phyloP scores from a whole-genome alignment of 208 protist species.

The Acanthamoeba castellanii region DNA sequence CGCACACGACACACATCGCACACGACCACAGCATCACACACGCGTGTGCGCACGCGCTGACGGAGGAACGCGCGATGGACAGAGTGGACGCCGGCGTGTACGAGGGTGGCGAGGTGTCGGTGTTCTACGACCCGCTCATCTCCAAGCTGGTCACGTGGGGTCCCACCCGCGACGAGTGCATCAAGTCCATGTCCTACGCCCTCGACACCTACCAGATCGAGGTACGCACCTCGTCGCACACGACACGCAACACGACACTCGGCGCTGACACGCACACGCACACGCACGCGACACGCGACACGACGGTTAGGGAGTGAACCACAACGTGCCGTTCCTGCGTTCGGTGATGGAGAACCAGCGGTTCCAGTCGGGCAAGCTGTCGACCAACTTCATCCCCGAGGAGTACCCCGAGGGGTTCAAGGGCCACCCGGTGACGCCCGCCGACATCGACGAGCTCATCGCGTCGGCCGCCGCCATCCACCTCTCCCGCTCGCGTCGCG shows the following conservation, averaged over 20 bases:
- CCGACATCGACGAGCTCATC: conserved; percentile 9
- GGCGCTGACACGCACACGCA: background rate
- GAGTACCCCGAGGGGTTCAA: conserved; percentile 88
- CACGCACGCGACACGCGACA: too few species aligned
- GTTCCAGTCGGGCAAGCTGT: conserved; percentile 89
- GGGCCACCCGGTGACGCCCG: conserved; percentile 82
- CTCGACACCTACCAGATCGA: conserved; percentile 91
- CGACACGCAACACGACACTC: background rate
- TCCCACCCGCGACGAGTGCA: conserved; percentile 70
- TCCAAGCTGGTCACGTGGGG: conserved; percentile 89
- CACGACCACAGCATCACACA: background rate
- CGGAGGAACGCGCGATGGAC: conserved; percentile 16
- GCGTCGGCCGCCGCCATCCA: conserved; percentile 76
- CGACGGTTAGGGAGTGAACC: conserved; percentile 85
- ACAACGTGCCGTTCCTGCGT: conserved; percentile 93
- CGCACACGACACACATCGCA: background rate
- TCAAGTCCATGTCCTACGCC: conserved; percentile 86
- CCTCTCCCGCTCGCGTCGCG: background rate
- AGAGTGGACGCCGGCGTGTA: conserved; percentile 90
- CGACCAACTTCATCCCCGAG: conserved; percentile 92
- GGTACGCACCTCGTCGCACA: background rate
- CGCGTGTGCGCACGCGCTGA: background rate
- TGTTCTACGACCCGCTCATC: conserved; percentile 95
- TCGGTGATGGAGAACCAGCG: conserved; percentile 87
- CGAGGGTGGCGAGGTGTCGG: conserved; percentile 90